A percentile compares a stretch with the other conserved stretches of the same genome.
phyloP scores from a whole-genome alignment of 371 early-diverging fungal genomes.

The Nosema muscidifuracis region DNA sequence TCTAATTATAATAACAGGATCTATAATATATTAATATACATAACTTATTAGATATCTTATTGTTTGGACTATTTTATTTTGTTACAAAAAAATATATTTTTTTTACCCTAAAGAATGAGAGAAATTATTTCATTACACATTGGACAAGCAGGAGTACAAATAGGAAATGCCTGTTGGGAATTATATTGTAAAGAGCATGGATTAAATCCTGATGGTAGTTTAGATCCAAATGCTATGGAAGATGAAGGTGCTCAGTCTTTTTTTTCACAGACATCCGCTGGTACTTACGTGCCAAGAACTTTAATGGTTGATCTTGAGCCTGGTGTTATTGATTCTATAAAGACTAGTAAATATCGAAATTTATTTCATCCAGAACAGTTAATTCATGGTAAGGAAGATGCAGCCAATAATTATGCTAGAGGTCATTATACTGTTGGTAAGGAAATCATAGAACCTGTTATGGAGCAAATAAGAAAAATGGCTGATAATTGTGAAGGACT shows the following conservation, averaged over 20 bases:
- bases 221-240: constrained; percentile 64
- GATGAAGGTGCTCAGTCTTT: constrained; percentile 83
- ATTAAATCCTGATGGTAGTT: constrained; percentile 80
- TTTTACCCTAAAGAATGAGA: constrained; percentile 69
- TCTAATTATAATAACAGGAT: too few species aligned
- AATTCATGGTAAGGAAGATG: constrained; percentile 95
- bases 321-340: constrained; percentile 88
- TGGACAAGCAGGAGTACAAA: constrained; percentile 96
- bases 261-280: constrained; percentile 81
- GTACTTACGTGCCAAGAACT: constrained; percentile 95
- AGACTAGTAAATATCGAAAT: constrained; percentile 82
- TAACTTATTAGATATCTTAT: too few species aligned
- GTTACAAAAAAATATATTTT: too few species aligned
- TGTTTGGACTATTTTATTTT: too few species aligned
- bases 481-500: constrained; percentile 86
- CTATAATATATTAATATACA: too few species aligned
- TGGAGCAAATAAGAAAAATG: constrained; percentile 88
- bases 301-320: constrained; percentile 94
- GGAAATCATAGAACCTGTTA: constrained; percentile 84
- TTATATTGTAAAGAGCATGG: constrained; percentile 91
- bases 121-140: constrained; percentile 94
- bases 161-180: constrained; percentile 99
- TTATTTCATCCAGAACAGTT: constrained; percentile 96
- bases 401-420: constrained; percentile 98
- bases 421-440: constrained; percentile 98